These are phyloP conservation scores for Dactylellina leptospora DNA, from an alignment of 2,329 filamentous ascomycete genomes.

Conservation along the genomic window DNA sequence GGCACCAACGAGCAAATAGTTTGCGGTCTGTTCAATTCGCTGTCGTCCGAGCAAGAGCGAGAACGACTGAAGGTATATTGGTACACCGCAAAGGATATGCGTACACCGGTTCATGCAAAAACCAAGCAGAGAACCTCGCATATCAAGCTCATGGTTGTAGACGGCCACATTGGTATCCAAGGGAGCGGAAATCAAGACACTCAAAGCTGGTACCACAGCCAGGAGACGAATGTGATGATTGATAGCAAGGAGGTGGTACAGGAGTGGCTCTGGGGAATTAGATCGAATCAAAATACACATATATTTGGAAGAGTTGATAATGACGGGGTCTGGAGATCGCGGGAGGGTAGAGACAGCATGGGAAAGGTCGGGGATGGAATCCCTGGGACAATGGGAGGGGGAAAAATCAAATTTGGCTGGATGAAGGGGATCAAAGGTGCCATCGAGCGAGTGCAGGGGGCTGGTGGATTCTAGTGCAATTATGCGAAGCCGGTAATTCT, in stretches of 20 bases:
- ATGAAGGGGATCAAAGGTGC: slow-evolving; percentile 68
- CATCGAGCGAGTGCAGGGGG: slow-evolving; percentile 68
- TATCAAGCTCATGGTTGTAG: slow-evolving; percentile 77
- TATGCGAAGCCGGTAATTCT: too few relatives aligned
- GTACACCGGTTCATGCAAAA: slow-evolving; percentile 71
- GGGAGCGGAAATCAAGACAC: slow-evolving; percentile 84
- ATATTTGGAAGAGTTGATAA: slow-evolving; percentile 66
- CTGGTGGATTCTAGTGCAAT: slow-evolving; percentile 66
- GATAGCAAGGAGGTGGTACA: slow-evolving; percentile 71
- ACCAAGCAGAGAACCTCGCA: slow-evolving; percentile 76
- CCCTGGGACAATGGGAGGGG: slow-evolving; percentile 20
- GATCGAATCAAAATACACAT: slow-evolving; percentile 73
- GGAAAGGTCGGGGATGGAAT: slow-evolving; percentile 62
- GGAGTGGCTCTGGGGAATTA: slow-evolving; percentile 70
- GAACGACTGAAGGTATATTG: slow-evolving; percentile 70
- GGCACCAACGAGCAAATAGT: slow-evolving; percentile 78
- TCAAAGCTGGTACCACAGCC: slow-evolving; percentile 79
- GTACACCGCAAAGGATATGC: slow-evolving; percentile 79
- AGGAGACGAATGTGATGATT: slow-evolving; percentile 80
- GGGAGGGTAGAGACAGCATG: slow-evolving; percentile 63
- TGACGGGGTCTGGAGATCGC: slow-evolving; percentile 72
- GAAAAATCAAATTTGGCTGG: slow-evolving; percentile 64
- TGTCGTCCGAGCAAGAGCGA: slow-evolving; percentile 64
- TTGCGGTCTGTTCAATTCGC: slow-evolving; percentile 67
- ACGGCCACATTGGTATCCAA: slow-evolving; percentile 73